Base-by-base conservation (phyloP, 352 stramenopile species). In the Globisporangium rhizosaccharum region DNA sequence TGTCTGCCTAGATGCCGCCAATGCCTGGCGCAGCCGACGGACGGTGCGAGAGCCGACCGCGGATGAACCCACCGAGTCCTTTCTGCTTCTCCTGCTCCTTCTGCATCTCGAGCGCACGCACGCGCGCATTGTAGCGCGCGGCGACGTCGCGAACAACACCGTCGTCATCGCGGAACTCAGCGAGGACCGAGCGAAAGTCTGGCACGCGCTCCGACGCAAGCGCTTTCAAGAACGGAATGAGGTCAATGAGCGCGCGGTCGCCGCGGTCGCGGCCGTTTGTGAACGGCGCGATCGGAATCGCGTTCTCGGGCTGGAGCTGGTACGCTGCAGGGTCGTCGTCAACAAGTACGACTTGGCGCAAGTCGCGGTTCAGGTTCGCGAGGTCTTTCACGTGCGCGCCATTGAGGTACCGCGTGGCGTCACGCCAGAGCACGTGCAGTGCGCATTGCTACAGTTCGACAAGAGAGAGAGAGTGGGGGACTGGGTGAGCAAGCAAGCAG, bases 161-260 rank as follows among this genome's bases (percentile, higher is more conserved):
- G 53, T 94, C 85, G 0, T 89, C 76, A 39, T 93, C 85, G n/a
- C 73, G 73, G 68, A 94, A 95, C 59, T 93, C 82, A 7, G 58
- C 58, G 9, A 95, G 80, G 23, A 92, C 80, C 18, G 70, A 55
- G n/a, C 83, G 81, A 61, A 95, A 91, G 57, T 95, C 85, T 2
- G 64, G 36, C 6, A 95, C 79, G 26, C 78, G 81, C 55, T 92
- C 84, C n/a, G 73, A 81, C 11, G 83, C 83, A 47, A 95, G 63
- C 0, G 85, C 84, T 67, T 89, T 87, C 3, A 95, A 64, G 70
- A 95, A 95, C 56, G 85, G 85, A 63, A 95, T 91, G 23, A 95
- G 59, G 26, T 95, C 79, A 55, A 76, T 85, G 7, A 95, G 72
- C 47, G 87, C 82, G 23, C 84, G 80, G 66, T 95, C 84, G 20